These are phyloP conservation scores for Amanita inopinata DNA, from an alignment of 768 basidiomycete genomes.

Conservation along the genomic window DNA sequence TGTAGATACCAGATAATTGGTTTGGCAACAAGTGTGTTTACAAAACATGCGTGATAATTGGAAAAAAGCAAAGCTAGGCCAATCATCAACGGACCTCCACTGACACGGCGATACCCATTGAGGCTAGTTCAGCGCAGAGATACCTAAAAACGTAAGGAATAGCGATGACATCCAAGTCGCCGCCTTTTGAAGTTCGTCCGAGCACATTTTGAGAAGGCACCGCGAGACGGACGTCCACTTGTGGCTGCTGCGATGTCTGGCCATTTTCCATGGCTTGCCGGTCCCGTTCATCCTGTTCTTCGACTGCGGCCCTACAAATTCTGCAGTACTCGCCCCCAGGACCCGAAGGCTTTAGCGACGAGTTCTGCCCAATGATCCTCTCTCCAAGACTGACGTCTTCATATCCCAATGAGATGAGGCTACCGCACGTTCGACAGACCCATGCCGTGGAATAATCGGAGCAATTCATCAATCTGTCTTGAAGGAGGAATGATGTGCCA, in stretches of 20 bases:
- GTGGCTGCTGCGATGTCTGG: conserved; percentile 31
- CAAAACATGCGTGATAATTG: neutral
- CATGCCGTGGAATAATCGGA: conserved; percentile 99
- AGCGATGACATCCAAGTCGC: conserved; percentile 89
- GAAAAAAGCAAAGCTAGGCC: neutral
- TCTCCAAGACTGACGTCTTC: conserved; percentile 77
- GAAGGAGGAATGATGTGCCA: conserved; percentile 95
- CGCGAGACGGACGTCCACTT: conserved; percentile 50
- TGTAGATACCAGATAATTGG: too few species aligned
- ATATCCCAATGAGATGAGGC: conserved; percentile 91
- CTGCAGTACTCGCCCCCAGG: conserved; percentile 92
- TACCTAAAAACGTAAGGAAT: conserved; percentile 93
- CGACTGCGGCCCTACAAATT: conserved; percentile 71
- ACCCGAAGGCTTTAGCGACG: conserved; percentile 47
- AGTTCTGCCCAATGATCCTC: conserved; percentile 39
- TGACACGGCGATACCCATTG: conserved; percentile 93
- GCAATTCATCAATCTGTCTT: conserved; percentile 99
- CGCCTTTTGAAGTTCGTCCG: conserved; percentile 49
- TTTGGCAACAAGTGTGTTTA: too few species aligned
- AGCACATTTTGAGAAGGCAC: conserved; percentile 64
- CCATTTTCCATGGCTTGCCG: conserved; percentile 52
- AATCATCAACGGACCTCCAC: conserved; percentile 53
- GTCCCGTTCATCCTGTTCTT: conserved; percentile 52
- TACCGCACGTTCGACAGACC: conserved; percentile 96
- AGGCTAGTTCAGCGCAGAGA: conserved; percentile 92